phyloP scores from a whole-genome alignment of 1,139 yeast species.

The Candida sp. region DNA sequence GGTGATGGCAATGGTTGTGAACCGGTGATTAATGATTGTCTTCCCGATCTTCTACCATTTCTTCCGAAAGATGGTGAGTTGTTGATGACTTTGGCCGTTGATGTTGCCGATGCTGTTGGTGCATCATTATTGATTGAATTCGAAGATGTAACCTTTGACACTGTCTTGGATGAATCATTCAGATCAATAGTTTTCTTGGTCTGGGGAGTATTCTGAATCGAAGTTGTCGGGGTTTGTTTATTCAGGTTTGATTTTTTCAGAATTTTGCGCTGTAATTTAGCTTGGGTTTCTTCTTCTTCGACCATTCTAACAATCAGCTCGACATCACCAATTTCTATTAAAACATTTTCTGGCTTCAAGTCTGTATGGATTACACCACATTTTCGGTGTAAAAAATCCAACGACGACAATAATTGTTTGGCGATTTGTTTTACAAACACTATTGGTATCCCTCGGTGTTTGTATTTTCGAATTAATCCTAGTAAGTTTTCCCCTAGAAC shows the following conservation, averaged over 20 bases:
- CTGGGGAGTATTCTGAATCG: conserved; percentile 9
- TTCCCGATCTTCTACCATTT: conserved; percentile 57
- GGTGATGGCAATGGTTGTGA: conserved; percentile 87
- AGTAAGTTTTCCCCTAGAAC: conserved; percentile 80
- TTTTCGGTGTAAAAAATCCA: conserved; percentile 77
- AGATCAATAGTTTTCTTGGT: conserved; percentile 3
- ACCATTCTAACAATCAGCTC: conserved; percentile 61
- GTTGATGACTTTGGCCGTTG: conserved; percentile 7
- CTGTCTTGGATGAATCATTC: conserved; percentile 1
- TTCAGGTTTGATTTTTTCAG: conserved; percentile 22
- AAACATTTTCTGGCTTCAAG: conserved; percentile 85
- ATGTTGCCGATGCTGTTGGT: neutral
- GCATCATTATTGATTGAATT: conserved; percentile 2
- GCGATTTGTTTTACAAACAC: conserved; percentile 77
- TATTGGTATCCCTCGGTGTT: conserved; percentile 72
- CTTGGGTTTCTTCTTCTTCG: conserved; percentile 51
- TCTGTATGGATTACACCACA: conserved; percentile 95
- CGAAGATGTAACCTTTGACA: neutral
- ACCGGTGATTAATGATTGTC: conserved; percentile 71
- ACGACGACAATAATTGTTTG: conserved; percentile 69
- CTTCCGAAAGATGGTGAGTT: conserved; percentile 40
- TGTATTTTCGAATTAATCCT: conserved; percentile 64
- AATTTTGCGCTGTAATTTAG: conserved; percentile 35
- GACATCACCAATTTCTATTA: conserved; percentile 76
- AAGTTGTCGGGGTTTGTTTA: conserved; percentile 15